phyloP scores from a whole-genome alignment of 2,329 filamentous ascomycete species.

The Aspergillus awamori region DNA sequence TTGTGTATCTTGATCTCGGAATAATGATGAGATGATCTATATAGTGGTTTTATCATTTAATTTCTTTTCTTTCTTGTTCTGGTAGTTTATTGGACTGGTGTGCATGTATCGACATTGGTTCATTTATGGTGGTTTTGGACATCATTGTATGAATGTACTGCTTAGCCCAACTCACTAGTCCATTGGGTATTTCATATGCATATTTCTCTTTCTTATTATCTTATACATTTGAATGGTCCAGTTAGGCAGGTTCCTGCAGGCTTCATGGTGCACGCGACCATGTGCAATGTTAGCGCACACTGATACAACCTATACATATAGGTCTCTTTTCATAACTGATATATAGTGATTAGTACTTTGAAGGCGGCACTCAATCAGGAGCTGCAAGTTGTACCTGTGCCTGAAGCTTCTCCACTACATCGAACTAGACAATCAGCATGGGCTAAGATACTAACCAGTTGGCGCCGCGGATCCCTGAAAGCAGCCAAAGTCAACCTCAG shows the following conservation, averaged over 20 bases:
- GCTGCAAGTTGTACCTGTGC: background rate
- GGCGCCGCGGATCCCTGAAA: slow-evolving; percentile 1
- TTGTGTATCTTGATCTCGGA: no score
- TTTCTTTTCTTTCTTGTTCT: no score
- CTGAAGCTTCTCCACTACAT: background rate
- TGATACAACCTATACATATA: no score
- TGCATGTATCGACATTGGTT: background rate
- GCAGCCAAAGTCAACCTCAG: background rate
- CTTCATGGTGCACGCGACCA: no score
- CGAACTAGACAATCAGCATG: background rate
- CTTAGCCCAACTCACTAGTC: background rate
- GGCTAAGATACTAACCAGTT: background rate
- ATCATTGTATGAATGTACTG: background rate
- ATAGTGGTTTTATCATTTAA: no score
- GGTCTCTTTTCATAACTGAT: no score
- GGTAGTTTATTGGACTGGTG: background rate
- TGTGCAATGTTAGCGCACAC: no score
- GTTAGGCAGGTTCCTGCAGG: no score
- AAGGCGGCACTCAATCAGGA: background rate
- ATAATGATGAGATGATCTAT: no score
- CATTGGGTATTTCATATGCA: background rate
- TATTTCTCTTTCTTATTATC: background rate
- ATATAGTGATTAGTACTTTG: no score
- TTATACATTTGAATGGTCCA: no score
- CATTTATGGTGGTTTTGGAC: background rate